Base-by-base conservation (phyloP, 1,284 basidiomycete genomes). In the Hemileia vastatrix region DNA sequence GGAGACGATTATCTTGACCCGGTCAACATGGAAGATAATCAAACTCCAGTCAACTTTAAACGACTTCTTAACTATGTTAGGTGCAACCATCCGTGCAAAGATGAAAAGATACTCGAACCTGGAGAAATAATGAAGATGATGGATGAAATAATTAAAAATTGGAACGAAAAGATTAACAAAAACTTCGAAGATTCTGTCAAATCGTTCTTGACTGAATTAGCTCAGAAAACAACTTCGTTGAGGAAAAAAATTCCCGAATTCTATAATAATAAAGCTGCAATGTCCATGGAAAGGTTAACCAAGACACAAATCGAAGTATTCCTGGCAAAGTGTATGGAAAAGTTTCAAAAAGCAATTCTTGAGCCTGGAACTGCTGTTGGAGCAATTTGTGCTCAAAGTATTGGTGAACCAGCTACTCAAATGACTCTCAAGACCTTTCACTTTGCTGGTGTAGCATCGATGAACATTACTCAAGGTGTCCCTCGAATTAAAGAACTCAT, bases 1-100 rank as follows among this genome's bases (percentile, higher is more conserved):
- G 93, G 95, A 48, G 95, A 98, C 76, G 95, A 98, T 71, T 93
- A 94, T 43, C 95, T 97, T 86, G 95, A 99, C 72, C n/a, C n/a
- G n/a, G 93, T 90, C 66, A 90, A 91, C 0, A 92, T 87, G 77
- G 95, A 98, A 75, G 95, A 99, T 80, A 86, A 86, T 67, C 95
- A 98, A 78, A 86, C 83, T 54, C 85, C 96, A 62, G 88, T 94
- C 68, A 90, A 89, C 0, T 90, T 92, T 68, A 84, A 83, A 44
- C 80, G 52, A 74, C 73, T 27, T 78, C 77, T 70, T 72, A 71
- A 65, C 70, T 69, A 56, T 88, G 88, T 54, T 84, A 84, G 0
- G 79, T 98, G 1, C 90, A 94, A 75, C n/a, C n/a, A n/a, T n/a
- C n/a, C n/a, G n/a, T n/a, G n/a, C n/a, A n/a, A n/a, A n/a, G n/a